Conservation (phyloP, 2,329 filamentous ascomycete genomes). For the Ramichloridium luteum region DNA sequence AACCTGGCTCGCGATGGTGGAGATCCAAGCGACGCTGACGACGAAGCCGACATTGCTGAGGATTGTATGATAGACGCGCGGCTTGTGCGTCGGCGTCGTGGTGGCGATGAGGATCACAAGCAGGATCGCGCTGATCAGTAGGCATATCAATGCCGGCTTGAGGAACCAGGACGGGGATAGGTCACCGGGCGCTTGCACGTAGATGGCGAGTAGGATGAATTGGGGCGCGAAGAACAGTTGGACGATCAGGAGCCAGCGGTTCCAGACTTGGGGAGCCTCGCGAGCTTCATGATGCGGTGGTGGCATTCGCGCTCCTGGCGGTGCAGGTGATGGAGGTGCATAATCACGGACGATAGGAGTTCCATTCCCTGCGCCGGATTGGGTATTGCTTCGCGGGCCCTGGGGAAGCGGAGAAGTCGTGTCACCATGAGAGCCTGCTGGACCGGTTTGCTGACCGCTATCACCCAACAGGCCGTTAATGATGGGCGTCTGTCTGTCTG, state of each 20-base stretch:
- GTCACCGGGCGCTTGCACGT: slow-evolving; percentile 32
- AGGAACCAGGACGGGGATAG: slow-evolving; percentile 47
- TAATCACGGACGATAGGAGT: slow-evolving; percentile 2
- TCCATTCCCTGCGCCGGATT: background rate
- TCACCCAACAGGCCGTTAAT: too few relatives aligned
- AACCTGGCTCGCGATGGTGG: slow-evolving; percentile 87
- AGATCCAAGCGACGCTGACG: slow-evolving; percentile 92
- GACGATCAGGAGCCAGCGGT: slow-evolving; percentile 74
- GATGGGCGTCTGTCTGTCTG: background rate
- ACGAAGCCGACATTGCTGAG: slow-evolving; percentile 83
- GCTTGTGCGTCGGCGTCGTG: slow-evolving; percentile 55
- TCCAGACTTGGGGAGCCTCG: slow-evolving; percentile 53
- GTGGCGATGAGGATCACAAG: slow-evolving; percentile 55
- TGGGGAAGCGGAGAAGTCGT: background rate
- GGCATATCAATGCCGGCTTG: slow-evolving; percentile 28
- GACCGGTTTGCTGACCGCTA: too few relatives aligned
- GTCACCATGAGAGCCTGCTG: too few relatives aligned
- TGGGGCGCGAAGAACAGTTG: slow-evolving; percentile 81
- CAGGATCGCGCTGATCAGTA: slow-evolving; percentile 49
- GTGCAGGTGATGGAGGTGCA: background rate
- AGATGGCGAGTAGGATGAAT: slow-evolving; percentile 62
- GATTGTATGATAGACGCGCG: slow-evolving; percentile 56
- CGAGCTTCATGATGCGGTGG: slow-evolving; percentile 1
- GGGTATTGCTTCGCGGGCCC: background rate
- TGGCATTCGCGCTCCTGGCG: slow-evolving; percentile 1